Percentiles rank a stretch among this genome's conserved stretches.
Evolutionary conservation across 2,329 filamentous ascomycete species (phyloP).

Genomic region (Trichoderma pleuroti): DNA sequence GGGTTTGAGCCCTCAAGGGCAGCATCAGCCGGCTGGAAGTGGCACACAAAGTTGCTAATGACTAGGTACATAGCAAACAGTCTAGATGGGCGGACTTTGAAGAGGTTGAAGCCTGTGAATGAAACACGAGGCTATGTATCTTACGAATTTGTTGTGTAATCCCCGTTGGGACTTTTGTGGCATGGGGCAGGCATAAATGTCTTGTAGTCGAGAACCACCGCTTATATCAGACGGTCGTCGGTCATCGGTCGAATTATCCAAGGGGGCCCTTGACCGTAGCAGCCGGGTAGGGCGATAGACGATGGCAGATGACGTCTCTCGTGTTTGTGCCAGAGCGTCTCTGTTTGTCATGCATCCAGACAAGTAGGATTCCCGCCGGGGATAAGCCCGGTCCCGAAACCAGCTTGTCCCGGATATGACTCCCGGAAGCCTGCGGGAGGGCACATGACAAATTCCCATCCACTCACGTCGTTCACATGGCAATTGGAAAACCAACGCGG

Average conservation of each 20-base stretch:
- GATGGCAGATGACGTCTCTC: neutral
- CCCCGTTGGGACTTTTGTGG: neutral
- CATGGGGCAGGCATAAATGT: neutral
- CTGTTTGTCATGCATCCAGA: neutral
- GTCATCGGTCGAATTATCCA: neutral
- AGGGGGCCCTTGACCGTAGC: neutral
- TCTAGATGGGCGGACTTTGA: neutral
- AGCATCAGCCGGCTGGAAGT: neutral
- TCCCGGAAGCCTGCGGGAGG: neutral
- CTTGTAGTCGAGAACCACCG: neutral
- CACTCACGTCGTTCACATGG: neutral
- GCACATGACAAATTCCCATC: neutral
- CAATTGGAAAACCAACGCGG: neutral
- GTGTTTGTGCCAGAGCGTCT: neutral
- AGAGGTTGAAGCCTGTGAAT: neutral
- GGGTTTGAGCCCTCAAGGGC: slow-evolving; percentile 14
- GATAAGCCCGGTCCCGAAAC: neutral
- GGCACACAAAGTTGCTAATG: neutral
- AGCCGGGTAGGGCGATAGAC: neutral
- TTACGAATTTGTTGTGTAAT: neutral
- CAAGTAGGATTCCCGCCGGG: neutral
- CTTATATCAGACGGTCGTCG: neutral
- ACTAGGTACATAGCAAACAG: neutral
- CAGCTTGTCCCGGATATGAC: neutral
- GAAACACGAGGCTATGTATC: neutral